Percentiles rank a stretch among this genome's conserved stretches.
phyloP scores from a whole-genome alignment of 148 eudicot species.

The Limonium bicolor region DNA sequence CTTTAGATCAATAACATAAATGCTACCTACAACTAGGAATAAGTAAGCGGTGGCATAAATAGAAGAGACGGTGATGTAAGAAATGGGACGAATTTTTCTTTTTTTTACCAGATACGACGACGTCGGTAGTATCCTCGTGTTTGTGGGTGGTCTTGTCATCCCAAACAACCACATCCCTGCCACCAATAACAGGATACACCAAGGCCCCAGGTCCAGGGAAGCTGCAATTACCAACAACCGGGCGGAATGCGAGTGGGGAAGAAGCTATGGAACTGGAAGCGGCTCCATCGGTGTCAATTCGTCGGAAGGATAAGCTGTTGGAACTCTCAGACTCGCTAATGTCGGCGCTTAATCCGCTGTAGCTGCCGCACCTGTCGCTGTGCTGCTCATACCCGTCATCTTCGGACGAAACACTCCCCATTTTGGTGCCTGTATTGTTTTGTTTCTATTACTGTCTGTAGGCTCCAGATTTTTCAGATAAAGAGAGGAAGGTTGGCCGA shows the following conservation, averaged over 20 bases:
- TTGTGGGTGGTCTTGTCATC: slow-evolving; percentile 33
- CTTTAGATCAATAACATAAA: no score
- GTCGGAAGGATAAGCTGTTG: slow-evolving; percentile 21
- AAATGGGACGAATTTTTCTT: no score
- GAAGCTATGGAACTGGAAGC: slow-evolving; percentile 25
- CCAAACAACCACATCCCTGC: slow-evolving; percentile 52
- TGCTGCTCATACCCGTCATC: slow-evolving; percentile 29
- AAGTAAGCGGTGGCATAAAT: no score
- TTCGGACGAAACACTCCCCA: slow-evolving; percentile 39
- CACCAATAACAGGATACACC: slow-evolving; percentile 26
- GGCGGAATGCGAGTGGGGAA: slow-evolving; percentile 14
- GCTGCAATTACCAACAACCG: slow-evolving; percentile 6
- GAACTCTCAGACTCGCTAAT: slow-evolving; percentile 68
- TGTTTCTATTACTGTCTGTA: no score
- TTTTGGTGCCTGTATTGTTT: no score
- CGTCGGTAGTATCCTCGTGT: slow-evolving; percentile 18
- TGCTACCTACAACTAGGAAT: no score
- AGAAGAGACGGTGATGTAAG: no score
- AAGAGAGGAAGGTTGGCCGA: no score
- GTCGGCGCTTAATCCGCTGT: slow-evolving; percentile 61
- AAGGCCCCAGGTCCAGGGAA: slow-evolving; percentile 21
- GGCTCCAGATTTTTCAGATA: no score
- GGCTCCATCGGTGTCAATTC: slow-evolving; percentile 15
- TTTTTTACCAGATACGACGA: neutral
- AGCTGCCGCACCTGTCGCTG: slow-evolving; percentile 27